These are phyloP conservation scores for Clonostachys byssicola DNA, from an alignment of 2,329 filamentous ascomycete genomes.

Conservation along the genomic window DNA sequence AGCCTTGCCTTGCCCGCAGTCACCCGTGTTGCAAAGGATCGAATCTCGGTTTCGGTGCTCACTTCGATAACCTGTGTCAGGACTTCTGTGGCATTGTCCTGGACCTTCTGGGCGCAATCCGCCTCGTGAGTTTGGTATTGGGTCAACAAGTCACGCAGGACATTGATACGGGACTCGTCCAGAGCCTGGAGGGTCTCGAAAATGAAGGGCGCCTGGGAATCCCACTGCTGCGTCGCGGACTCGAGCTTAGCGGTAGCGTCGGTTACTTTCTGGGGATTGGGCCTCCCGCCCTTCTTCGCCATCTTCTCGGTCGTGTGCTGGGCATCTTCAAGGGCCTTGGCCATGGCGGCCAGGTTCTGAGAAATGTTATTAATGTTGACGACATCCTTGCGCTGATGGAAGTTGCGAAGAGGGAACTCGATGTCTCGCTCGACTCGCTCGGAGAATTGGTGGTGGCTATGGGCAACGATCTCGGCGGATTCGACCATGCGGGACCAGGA, in stretches of 20 bases:
- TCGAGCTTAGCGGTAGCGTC: conserved; percentile 70
- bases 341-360: conserved; percentile 73
- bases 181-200: conserved; percentile 89
- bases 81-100: conserved; percentile 72
- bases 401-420: conserved; percentile 76
- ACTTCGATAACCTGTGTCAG: conserved; percentile 82
- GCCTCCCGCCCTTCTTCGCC: conserved; percentile 71
- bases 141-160: conserved; percentile 84
- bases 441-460: conserved; percentile 78
- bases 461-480: conserved; percentile 75
- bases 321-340: conserved; percentile 79
- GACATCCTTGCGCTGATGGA: conserved; percentile 71
- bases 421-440: conserved; percentile 84
- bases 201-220: conserved; percentile 89
- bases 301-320: conserved; percentile 85
- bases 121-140: conserved; percentile 91
- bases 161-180: conserved; percentile 85
- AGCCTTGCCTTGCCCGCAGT: conserved; percentile 31
- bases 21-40: conserved; percentile 53
- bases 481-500: conserved; percentile 87
- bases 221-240: conserved; percentile 80
- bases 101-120: conserved; percentile 75
- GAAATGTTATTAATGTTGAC: conserved; percentile 77
- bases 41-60: conserved; percentile 82
- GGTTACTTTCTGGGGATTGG: conserved; percentile 74